phyloP scores from a whole-genome alignment of 2,329 filamentous ascomycete genomes.

The Xylariales sp. region DNA sequence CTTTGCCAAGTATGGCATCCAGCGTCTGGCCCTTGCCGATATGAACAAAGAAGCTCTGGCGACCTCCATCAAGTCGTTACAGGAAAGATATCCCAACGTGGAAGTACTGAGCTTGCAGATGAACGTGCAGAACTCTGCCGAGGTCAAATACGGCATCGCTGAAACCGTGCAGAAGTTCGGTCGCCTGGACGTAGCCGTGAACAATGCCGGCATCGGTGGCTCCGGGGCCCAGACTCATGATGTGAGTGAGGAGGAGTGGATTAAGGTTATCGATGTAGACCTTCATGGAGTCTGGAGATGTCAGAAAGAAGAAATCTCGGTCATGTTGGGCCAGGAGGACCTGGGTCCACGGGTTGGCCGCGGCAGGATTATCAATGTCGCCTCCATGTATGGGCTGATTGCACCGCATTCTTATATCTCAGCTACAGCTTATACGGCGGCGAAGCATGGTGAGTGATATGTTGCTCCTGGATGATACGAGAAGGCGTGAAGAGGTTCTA shows the following conservation, averaged over 20 bases:
- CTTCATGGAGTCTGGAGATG: conserved; percentile 54
- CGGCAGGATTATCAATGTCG: conserved; percentile 50
- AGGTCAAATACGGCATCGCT: conserved; percentile 38
- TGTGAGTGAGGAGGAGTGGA: conserved; percentile 41
- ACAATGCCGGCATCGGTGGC: conserved; percentile 49
- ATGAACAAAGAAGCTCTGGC: conserved; percentile 30
- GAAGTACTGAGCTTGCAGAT: conserved; percentile 34
- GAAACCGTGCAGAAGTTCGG: conserved; percentile 41
- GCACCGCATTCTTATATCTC: conserved; percentile 28
- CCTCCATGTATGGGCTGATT: conserved; percentile 47
- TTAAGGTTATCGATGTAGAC: conserved; percentile 46
- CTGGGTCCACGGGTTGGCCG: conserved; percentile 34
- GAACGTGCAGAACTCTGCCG: conserved; percentile 39
- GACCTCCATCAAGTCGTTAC: conserved; percentile 27
- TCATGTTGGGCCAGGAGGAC: conserved; percentile 48
- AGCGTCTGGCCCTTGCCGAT: conserved; percentile 41
- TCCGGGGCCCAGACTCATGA: conserved; percentile 38
- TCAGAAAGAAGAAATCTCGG: conserved; percentile 45
- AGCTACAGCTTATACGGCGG: conserved; percentile 42
- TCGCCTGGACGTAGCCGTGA: conserved; percentile 50
- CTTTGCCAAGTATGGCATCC: conserved; percentile 43
- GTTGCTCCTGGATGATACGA: too few relatives aligned
- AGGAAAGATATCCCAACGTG: conserved; percentile 31
- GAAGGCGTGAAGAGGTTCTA: not conserved
- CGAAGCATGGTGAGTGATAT: conserved; percentile 42